Evolutionary conservation across 495 filamentous ascomycete species (phyloP), one percentile per base, ranked within the genome.

Genomic region (Penicillium fimorum): DNA sequence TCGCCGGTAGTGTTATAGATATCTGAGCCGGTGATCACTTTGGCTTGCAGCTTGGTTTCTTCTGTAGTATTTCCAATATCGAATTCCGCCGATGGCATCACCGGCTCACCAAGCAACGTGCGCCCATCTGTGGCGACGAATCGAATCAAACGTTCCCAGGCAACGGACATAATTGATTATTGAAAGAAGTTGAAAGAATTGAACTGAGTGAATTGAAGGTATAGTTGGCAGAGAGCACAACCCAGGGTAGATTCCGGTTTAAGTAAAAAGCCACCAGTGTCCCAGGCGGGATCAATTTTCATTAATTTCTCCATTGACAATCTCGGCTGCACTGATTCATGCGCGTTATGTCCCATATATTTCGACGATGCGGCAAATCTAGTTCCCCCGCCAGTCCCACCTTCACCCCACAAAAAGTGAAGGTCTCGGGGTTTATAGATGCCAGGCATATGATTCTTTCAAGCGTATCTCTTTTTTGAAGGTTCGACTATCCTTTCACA

Each of bases 101-200:
- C 70, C 15, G 78, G 78, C 55, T 80, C 76, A 37, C 78, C 78
- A 29, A 64, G 70, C n/a, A 73, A 68, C 7, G 73, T 65, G 2
- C 69, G 63, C 33, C 71, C 72, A 44, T 76, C 73, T 1, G 70
- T 70, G 24, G 74, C 70, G 13, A 68, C 66, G 57, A 80, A 81
- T 27, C 78, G 74, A 25, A 81, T 76, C 0, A 81, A 66, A 47
- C 78, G 70, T 54, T 71, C 53, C 78, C 78, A 81, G 53, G 66
- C 44, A 53, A 56, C 37, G 47, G 29, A 42, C 57, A 59, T 59
- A 4, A 40, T 40, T n/a, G n/a, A 42, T 27, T 7, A 42, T 27
- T 4, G 6, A 7, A 27, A 27, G 25, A 27, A 27, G 25, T 27
- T 27, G 25, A 25, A 2, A 5, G 25, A 27, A 27, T 27, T 27